Evolutionary conservation across 495 filamentous ascomycete genomes (phyloP).

Genomic region (Achaetomiella virescens): DNA sequence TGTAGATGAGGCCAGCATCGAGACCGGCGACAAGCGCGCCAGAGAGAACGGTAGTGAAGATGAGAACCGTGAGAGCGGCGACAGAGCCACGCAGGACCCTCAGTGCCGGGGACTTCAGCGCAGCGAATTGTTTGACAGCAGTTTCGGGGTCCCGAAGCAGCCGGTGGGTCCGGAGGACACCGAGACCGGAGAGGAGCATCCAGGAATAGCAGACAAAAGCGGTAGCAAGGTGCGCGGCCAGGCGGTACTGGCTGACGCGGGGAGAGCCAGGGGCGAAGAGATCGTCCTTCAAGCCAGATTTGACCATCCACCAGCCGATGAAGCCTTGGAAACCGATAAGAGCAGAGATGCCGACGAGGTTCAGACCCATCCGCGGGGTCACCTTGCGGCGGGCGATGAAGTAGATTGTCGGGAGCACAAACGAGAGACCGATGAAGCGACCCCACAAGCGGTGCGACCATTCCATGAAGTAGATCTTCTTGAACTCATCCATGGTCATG

Average conservation of each 20-base stretch:
- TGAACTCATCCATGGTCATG: constrained; percentile 89
- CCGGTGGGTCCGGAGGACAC: constrained; percentile 66
- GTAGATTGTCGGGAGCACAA: constrained; percentile 80
- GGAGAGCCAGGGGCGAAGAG: constrained; percentile 85
- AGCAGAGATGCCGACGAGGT: constrained; percentile 74
- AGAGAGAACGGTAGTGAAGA: constrained; percentile 87
- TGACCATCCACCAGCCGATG: constrained; percentile 99
- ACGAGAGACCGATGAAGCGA: constrained; percentile 82
- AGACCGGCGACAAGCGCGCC: constrained; percentile 90
- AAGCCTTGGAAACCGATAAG: constrained; percentile 94
- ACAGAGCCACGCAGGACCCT: constrained; percentile 68
- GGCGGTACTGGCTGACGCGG: constrained; percentile 86
- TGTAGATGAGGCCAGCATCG: constrained; percentile 95
- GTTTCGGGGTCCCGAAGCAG: constrained; percentile 57
- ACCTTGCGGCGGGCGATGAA: constrained; percentile 80
- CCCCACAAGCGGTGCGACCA: constrained; percentile 97
- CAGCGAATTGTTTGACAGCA: constrained; percentile 48
- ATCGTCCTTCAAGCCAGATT: constrained; percentile 88
- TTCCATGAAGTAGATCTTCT: constrained; percentile 99
- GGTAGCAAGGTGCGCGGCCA: constrained; percentile 80
- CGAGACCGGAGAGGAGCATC: constrained; percentile 90
- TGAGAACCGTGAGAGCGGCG: constrained; percentile 62
- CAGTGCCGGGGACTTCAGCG: constrained; percentile 59
- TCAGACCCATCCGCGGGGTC: constrained; percentile 64
- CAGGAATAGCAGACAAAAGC: constrained; percentile 87